phyloP scores from a whole-genome alignment of 1,139 yeast species.

The Meyerozyma elateridarum region DNA sequence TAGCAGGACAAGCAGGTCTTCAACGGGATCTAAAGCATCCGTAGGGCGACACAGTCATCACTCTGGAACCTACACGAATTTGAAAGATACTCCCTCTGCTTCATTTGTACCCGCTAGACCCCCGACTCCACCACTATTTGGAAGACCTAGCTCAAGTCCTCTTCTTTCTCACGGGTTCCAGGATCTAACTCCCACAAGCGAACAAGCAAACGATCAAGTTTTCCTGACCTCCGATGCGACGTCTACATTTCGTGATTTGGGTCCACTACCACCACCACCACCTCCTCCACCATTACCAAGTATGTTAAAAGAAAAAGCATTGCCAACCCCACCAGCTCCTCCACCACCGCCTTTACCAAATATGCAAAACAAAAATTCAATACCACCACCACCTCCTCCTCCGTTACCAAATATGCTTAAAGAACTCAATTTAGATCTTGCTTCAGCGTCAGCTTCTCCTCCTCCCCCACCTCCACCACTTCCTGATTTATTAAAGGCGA shows the following conservation, averaged over 20 bases:
- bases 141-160: background rate
- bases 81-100: conserved; percentile 4
- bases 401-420: conserved; percentile 22
- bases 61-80: background rate
- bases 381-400: conserved; percentile 34
- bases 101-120: conserved; percentile 2
- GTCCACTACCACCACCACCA: conserved; percentile 25
- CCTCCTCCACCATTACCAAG: conserved; percentile 29
- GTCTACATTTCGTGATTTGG: conserved; percentile 22
- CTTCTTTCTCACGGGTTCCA: conserved; percentile 4
- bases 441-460: conserved; percentile 16
- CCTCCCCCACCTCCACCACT: conserved; percentile 27
- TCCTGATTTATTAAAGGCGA: conserved; percentile 8
- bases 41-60: background rate
- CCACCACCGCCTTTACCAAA: conserved; percentile 8
- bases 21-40: background rate
- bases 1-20: background rate
- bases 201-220: conserved; percentile 1
- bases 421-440: conserved; percentile 7
- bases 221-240: conserved; percentile 21
- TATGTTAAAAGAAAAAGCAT: conserved; percentile 6
- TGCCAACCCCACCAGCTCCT: conserved; percentile 6
- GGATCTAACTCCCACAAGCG: conserved; percentile 5
- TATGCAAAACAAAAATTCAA: conserved; percentile 8
- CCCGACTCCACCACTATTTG: conserved; percentile 5